Conservation (phyloP, 148 eudicot genomes). For the Rhododendron simsii region DNA sequence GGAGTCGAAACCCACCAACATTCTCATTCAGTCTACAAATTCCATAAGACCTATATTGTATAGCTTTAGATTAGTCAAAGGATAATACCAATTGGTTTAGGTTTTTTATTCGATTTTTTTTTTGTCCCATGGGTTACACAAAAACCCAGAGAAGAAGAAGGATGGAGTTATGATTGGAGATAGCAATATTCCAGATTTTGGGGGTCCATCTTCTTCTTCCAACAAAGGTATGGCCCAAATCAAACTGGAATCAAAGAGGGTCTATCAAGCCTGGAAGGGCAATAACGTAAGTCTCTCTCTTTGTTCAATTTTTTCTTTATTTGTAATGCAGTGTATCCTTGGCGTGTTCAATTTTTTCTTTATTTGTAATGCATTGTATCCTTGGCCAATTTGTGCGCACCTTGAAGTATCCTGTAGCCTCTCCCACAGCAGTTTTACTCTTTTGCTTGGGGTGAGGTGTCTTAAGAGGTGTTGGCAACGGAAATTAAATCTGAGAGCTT, state of each 20-base stretch:
- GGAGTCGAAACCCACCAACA: background rate
- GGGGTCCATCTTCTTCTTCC: background rate
- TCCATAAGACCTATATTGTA: background rate
- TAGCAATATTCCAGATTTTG: background rate
- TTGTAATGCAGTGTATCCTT: background rate
- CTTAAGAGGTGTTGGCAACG: too few species aligned
- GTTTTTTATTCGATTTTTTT: background rate
- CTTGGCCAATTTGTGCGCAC: background rate
- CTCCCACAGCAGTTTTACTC: too few species aligned
- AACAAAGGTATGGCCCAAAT: slow-evolving; percentile 18
- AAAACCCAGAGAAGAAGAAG: background rate
- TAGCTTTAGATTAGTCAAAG: background rate
- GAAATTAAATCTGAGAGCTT: too few species aligned
- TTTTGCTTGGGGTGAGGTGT: too few species aligned
- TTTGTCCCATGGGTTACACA: background rate
- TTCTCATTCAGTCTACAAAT: background rate
- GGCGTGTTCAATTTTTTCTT: too few species aligned
- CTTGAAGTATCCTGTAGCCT: too few species aligned
- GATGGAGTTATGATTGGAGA: background rate
- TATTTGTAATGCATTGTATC: background rate
- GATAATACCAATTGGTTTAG: background rate
- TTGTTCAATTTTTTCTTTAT: too few species aligned
- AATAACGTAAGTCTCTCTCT: slow-evolving; percentile 49
- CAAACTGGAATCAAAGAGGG: slow-evolving; percentile 37
- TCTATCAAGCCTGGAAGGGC: slow-evolving; percentile 80